These are phyloP conservation scores for Rugonectria rugulosa DNA, from an alignment of 2,329 filamentous ascomycete species.

Conservation along the genomic window DNA sequence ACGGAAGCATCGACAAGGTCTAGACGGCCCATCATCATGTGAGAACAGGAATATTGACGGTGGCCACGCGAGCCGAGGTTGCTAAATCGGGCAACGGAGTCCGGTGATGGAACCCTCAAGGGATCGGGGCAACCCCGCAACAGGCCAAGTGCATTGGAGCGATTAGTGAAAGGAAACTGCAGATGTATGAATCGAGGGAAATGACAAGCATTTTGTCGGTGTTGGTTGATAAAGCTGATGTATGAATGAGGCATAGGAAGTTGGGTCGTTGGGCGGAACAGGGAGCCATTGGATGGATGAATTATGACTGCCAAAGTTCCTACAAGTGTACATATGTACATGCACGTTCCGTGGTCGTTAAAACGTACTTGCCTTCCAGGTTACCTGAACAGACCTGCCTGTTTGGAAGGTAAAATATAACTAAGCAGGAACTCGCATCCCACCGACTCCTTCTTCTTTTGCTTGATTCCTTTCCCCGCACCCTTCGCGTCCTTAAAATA, in stretches of 20 bases:
- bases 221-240: background rate
- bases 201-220: background rate
- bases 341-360: no score
- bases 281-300: constrained; percentile 13
- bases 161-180: background rate
- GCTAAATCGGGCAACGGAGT: constrained; percentile 24
- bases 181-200: background rate
- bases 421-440: no score
- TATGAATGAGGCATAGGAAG: background rate
- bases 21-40: constrained; percentile 23
- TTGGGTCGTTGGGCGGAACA: background rate
- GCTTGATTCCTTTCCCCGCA: background rate
- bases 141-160: constrained; percentile 4
- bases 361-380: no score
- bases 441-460: background rate
- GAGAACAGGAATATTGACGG: constrained; percentile 8
- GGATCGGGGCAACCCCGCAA: constrained; percentile 15
- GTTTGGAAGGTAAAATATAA: background rate
- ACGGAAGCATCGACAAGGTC: background rate
- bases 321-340: no score
- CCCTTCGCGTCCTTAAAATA: background rate
- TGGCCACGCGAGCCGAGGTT: constrained; percentile 25
- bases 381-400: no score
- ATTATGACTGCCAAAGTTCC: no score
- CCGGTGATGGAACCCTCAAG: constrained; percentile 24